A percentile compares a stretch with the other conserved stretches of the same genome.
phyloP scores from a whole-genome alignment of 2,329 filamentous ascomycete species.

The Biscogniauxia marginata region DNA sequence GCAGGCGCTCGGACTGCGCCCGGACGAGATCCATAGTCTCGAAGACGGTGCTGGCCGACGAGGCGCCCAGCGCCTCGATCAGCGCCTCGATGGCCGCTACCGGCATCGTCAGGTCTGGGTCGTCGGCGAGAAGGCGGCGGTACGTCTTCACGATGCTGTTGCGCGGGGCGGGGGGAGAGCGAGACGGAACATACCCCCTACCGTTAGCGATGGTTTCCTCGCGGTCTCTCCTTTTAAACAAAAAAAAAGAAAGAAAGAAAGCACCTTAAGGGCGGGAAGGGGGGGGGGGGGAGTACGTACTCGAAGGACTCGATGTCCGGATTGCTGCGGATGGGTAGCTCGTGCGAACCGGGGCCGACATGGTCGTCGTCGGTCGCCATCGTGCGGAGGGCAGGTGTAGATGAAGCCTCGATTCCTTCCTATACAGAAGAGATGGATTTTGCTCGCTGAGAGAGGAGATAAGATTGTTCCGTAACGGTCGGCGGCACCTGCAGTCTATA shows the following conservation, averaged over 20 bases:
- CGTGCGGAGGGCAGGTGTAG: background rate
- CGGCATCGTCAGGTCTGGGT: constrained; percentile 89
- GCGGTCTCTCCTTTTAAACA: background rate
- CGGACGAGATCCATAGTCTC: constrained; percentile 88
- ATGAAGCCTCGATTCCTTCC: no score
- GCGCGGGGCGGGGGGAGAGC: background rate
- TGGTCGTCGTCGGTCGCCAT: constrained; percentile 22
- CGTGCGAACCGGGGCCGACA: constrained; percentile 10
- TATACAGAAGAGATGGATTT: no score
- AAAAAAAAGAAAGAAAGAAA: no score
- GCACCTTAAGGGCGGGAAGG: background rate
- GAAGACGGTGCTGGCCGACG: constrained; percentile 80
- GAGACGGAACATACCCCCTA: no score
- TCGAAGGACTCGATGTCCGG: constrained; percentile 31
- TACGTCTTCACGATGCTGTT: constrained; percentile 56
- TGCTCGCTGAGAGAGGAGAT: no score
- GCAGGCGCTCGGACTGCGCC: constrained; percentile 73
- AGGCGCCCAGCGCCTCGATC: constrained; percentile 79
- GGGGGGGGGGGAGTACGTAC: constrained; percentile 15
- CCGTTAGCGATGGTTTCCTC: background rate
- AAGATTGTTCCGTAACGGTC: no score
- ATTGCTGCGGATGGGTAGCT: constrained; percentile 28
- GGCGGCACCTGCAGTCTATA: no score
- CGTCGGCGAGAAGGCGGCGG: constrained; percentile 54
- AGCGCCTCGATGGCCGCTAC: constrained; percentile 92